Evolutionary conservation across 106 monocot species (phyloP).

Genomic region (Platanthera zijinensis): DNA sequence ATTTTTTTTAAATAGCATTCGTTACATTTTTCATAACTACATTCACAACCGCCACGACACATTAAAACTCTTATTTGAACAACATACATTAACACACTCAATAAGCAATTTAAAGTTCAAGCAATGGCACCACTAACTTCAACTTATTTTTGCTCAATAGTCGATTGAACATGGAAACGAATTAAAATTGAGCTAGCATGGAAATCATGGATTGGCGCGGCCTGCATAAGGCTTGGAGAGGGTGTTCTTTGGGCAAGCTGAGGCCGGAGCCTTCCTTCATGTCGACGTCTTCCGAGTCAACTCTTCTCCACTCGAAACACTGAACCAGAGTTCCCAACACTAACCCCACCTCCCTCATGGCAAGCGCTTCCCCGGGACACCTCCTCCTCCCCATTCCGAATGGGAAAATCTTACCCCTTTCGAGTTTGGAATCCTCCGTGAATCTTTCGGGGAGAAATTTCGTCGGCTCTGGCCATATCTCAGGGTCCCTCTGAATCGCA

Average conservation of each 20-base stretch:
- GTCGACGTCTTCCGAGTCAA: conserved; percentile 10
- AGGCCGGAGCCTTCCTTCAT: conserved; percentile 8
- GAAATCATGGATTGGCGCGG: neutral
- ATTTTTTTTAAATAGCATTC: no score
- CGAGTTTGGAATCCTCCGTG: neutral
- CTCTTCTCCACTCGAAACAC: conserved; percentile 21
- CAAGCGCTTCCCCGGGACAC: conserved; percentile 12
- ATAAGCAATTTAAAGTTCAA: no score
- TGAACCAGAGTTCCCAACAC: conserved; percentile 15
- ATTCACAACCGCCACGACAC: no score
- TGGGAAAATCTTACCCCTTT: neutral
- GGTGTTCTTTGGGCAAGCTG: conserved; percentile 2
- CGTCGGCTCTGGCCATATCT: no score
- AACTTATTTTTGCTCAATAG: no score
- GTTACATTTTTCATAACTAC: no score
- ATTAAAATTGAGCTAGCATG: neutral
- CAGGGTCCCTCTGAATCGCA: neutral
- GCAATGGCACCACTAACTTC: no score
- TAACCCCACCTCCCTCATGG: conserved; percentile 5
- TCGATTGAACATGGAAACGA: no score
- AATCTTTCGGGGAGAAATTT: conserved; percentile 3
- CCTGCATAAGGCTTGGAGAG: conserved; percentile 9
- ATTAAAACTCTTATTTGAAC: no score
- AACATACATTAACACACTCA: no score
- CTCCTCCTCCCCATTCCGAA: conserved; percentile 22